Conservation (phyloP, 805 yeast species). For the Candida verbasci region DNA sequence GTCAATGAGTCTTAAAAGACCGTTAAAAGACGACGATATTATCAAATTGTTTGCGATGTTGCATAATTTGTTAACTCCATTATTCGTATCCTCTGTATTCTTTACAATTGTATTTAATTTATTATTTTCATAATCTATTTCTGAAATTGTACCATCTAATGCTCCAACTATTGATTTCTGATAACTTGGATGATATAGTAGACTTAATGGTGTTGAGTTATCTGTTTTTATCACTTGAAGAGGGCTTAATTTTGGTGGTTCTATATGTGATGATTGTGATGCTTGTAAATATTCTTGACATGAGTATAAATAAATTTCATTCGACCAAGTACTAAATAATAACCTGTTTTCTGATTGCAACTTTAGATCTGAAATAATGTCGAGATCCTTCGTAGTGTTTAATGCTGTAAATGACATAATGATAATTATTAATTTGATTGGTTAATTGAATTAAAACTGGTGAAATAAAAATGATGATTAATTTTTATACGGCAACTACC, state of each 20-base stretch:
- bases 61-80: constrained; percentile 34
- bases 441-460: too few relatives aligned
- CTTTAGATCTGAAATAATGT: constrained; percentile 39
- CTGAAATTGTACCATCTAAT: constrained; percentile 51
- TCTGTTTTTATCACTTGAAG: constrained; percentile 1
- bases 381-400: constrained; percentile 25
- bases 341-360: constrained; percentile 38
- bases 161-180: constrained; percentile 41
- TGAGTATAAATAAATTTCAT: constrained; percentile 41
- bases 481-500: too few relatives aligned
- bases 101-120: constrained; percentile 10
- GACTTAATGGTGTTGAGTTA: constrained; percentile 9
- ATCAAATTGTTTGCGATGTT: constrained; percentile 26
- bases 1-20: constrained; percentile 46
- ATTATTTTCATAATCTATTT: constrained; percentile 46
- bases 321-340: constrained; percentile 58
- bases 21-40: constrained; percentile 63
- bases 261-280: constrained; percentile 17
- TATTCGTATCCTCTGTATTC: constrained; percentile 1
- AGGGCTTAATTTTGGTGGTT: constrained; percentile 2
- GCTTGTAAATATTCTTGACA: constrained; percentile 5
- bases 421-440: too few relatives aligned
- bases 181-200: constrained; percentile 1
- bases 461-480: too few relatives aligned
- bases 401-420: constrained; percentile 12